These are phyloP conservation scores for Theileria equi DNA, from an alignment of 169 alveolate genomes.

Conservation along the genomic window DNA sequence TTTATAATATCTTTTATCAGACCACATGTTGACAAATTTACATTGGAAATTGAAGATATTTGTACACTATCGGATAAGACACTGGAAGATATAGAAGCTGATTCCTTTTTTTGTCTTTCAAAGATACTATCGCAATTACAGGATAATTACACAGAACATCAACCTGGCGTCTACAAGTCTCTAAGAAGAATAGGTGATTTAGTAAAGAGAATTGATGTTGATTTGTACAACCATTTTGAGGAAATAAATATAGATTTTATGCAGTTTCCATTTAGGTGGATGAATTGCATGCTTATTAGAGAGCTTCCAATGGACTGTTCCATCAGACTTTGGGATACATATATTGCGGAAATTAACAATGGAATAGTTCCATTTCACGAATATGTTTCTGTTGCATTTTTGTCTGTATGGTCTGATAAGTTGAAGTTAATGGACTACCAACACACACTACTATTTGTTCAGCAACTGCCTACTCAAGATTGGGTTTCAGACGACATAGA, in stretches of 20 bases:
- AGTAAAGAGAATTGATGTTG: slow-evolving; percentile 85
- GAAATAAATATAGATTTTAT: slow-evolving; percentile 77
- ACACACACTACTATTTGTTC: slow-evolving; percentile 84
- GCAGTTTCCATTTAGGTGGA: slow-evolving; percentile 90
- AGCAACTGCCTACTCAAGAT: slow-evolving; percentile 81
- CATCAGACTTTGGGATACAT: slow-evolving; percentile 88
- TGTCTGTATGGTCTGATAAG: slow-evolving; percentile 83
- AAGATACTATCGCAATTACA: slow-evolving; percentile 85
- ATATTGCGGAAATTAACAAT: slow-evolving; percentile 82
- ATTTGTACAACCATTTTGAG: slow-evolving; percentile 78
- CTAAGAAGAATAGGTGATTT: slow-evolving; percentile 84
- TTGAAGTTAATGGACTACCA: slow-evolving; percentile 85
- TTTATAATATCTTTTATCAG: slow-evolving; percentile 54
- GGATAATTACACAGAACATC: slow-evolving; percentile 89
- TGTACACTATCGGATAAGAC: slow-evolving; percentile 61
- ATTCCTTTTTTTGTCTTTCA: slow-evolving; percentile 86
- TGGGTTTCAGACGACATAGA: slow-evolving; percentile 88
- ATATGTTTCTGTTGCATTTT: slow-evolving; percentile 84
- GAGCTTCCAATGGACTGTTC: slow-evolving; percentile 73
- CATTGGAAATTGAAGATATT: slow-evolving; percentile 64
- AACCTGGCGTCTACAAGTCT: slow-evolving; percentile 91
- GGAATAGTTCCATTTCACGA: slow-evolving; percentile 85
- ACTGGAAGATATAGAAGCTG: slow-evolving; percentile 85
- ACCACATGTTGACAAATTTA: slow-evolving; percentile 74
- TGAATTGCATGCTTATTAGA: slow-evolving; percentile 82